phyloP scores from a whole-genome alignment of 805 yeast species.

The Yarrowia yakushimensis region DNA sequence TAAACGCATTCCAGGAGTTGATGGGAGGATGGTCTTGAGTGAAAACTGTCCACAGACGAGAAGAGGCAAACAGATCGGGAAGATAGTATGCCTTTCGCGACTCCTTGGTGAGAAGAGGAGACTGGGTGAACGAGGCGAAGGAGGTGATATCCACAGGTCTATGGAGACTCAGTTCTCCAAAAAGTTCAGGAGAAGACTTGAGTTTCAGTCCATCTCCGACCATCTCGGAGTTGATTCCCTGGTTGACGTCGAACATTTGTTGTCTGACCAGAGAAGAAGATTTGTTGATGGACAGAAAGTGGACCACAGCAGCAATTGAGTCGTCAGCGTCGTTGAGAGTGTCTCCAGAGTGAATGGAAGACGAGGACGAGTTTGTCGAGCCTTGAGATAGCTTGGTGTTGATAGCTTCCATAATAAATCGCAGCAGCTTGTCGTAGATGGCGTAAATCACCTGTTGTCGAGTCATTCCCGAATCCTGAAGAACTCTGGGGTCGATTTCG shows the following conservation, averaged over 20 bases:
- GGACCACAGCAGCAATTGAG: slow-evolving; percentile 32
- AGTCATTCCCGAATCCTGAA: slow-evolving; percentile 30
- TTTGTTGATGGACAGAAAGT: slow-evolving; percentile 42
- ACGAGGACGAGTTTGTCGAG: neutral
- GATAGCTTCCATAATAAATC: slow-evolving; percentile 36
- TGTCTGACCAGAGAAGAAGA: slow-evolving; percentile 32
- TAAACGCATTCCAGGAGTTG: slow-evolving; percentile 15
- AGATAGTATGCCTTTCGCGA: neutral
- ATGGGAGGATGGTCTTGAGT: slow-evolving; percentile 8
- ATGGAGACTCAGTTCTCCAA: slow-evolving; percentile 5
- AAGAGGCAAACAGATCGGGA: neutral
- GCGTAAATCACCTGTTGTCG: slow-evolving; percentile 37
- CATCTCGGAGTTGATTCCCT: slow-evolving; percentile 41
- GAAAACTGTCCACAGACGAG: slow-evolving; percentile 15
- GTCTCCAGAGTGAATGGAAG: slow-evolving; percentile 3
- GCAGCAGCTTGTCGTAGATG: slow-evolving; percentile 37
- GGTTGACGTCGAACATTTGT: slow-evolving; percentile 38
- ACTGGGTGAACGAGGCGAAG: neutral
- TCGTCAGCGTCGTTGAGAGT: slow-evolving; percentile 29
- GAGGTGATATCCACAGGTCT: neutral
- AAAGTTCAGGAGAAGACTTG: slow-evolving; percentile 30
- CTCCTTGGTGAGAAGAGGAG: neutral
- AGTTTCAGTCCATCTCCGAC: slow-evolving; percentile 38
- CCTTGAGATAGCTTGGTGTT: slow-evolving; percentile 38
- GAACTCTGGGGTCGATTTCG: slow-evolving; percentile 38